Evolutionary conservation across 2,329 filamentous ascomycete genomes (phyloP).

Genomic region (Monilinia vaccinii-corymbosi): DNA sequence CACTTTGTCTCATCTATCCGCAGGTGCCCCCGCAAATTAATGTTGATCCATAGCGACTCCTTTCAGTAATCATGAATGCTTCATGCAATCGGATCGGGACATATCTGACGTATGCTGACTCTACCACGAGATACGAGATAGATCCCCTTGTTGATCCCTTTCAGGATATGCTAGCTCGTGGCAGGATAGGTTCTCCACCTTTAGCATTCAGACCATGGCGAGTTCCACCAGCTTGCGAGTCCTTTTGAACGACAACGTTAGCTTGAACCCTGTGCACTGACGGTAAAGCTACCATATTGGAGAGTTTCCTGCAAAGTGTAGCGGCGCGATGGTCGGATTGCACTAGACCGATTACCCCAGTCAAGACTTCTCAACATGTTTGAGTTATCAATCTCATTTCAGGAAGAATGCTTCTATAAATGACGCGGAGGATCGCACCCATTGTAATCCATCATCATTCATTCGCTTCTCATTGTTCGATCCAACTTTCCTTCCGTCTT

Average conservation of each 20-base stretch:
- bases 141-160: no score
- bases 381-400: neutral
- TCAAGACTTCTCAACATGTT: neutral
- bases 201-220: neutral
- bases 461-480: neutral
- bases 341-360: neutral
- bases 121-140: no score
- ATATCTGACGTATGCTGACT: no score
- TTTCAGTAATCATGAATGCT: no score
- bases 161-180: neutral
- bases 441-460: neutral
- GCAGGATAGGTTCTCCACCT: neutral
- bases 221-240: neutral
- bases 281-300: neutral
- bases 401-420: neutral
- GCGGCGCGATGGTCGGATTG: neutral
- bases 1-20: no score
- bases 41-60: no score
- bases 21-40: no score
- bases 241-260: neutral
- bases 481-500: neutral
- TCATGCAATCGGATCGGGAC: no score
- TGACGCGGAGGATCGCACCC: neutral
- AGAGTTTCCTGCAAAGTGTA: neutral
- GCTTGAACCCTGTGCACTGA: neutral